Base-by-base conservation (phyloP, 2,329 filamentous ascomycete species). In the Ophiocordyceps robertsii region DNA sequence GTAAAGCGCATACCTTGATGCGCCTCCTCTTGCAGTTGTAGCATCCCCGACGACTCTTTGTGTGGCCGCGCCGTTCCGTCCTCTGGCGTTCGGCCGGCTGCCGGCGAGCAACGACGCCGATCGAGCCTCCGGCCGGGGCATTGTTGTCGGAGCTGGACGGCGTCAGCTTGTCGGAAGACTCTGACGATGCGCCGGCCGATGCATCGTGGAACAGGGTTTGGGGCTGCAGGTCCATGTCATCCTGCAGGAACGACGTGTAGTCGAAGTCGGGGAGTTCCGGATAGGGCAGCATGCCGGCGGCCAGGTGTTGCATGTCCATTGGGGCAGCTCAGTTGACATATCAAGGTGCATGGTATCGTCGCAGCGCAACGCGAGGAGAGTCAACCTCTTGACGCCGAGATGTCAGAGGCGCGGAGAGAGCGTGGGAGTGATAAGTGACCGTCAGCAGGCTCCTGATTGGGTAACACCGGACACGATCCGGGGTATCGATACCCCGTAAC, bases 11-110 rank as follows among this genome's bases (percentile, higher is more conserved):
- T 57, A 72, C 73, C 69, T 78, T 82, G 56, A 83, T 81, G 45
- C 77, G 71, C 35, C 78, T 64, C 43, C 72, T 66, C 58, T 82
- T 82, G 62, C 79, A 83, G 55, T 80, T 80, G 56, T 72, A 82
- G 58, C 79, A 82, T 9, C 78, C 79, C 14, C 72, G 65, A 21
- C 79, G 68, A 40, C 75, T 80, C 57, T 83, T 83, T 11, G 75
- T 81, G 48, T 82, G 79, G 0, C 78, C 77, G 47, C 75, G 69
- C 43, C 78, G 62, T 54, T 75, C 73, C 24, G 71, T 48, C 37
- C 66, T 61, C 49, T 64, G 64, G 50, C 57, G 66, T 40, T 55
- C 55, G 38, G 46, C 27, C 19, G 49, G 38, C 29, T 51, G 37
- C 8, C 47, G 46, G 27, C 50, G 46, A 17, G 40, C 41, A 29